Evolutionary conservation across 768 basidiomycete species (phyloP).

Genomic region (Lentinula guzmanii): DNA sequence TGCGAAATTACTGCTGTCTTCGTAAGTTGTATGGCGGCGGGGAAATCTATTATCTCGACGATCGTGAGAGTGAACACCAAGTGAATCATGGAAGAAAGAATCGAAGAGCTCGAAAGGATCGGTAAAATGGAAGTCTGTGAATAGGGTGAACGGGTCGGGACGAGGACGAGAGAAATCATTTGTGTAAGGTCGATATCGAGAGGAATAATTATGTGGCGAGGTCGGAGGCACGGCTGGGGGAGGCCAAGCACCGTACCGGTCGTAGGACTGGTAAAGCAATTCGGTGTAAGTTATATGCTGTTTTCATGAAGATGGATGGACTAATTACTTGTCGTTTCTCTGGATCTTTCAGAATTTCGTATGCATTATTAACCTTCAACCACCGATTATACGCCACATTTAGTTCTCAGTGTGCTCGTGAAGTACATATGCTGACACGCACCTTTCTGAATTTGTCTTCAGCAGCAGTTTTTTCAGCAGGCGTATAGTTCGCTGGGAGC

Average conservation of each 20-base stretch:
- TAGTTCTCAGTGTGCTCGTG: too few relatives aligned
- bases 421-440: background rate
- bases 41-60: conserved; percentile 5
- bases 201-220: background rate
- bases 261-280: conserved; percentile 46
- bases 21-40: conserved; percentile 1
- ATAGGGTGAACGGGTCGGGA: conserved; percentile 36
- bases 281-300: background rate
- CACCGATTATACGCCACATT: background rate
- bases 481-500: conserved; percentile 47
- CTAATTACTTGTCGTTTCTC: conserved; percentile 47
- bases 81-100: conserved; percentile 55
- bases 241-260: conserved; percentile 70
- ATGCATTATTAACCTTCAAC: conserved; percentile 66
- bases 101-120: conserved; percentile 76
- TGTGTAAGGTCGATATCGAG: background rate
- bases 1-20: conserved; percentile 17
- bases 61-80: conserved; percentile 19
- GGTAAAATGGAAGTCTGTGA: conserved; percentile 45
- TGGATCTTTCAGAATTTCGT: conserved; percentile 64
- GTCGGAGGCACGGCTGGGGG: conserved; percentile 33
- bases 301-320: background rate
- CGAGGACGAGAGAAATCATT: conserved; percentile 18
- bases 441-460: conserved; percentile 52
- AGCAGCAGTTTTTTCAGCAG: conserved; percentile 50